A percentile compares a stretch with the other conserved stretches of the same genome.
These are phyloP conservation scores for Rhodotorula glutinis DNA, from an alignment of 1,284 basidiomycete genomes.

Conservation along the genomic window DNA sequence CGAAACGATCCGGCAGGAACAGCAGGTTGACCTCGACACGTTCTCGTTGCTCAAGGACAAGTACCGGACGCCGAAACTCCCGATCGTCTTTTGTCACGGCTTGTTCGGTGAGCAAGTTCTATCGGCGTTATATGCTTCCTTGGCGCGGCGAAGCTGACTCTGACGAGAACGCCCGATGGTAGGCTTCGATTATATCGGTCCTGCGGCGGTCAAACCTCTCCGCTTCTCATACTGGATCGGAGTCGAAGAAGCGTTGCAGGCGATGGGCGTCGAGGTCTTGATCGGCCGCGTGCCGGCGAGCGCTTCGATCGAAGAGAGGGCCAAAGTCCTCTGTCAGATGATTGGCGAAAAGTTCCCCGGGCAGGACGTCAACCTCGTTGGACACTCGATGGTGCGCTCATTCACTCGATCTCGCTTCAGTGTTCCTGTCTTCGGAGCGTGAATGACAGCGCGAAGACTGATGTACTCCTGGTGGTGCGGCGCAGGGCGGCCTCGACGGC, in stretches of 20 bases:
- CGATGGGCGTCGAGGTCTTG: conserved; percentile 83
- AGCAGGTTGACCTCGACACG: conserved; percentile 33
- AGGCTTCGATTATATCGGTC: conserved; percentile 46
- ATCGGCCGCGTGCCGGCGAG: conserved; percentile 83
- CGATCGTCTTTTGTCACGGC: conserved; percentile 90
- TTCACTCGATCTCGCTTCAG: no score
- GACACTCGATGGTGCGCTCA: conserved; percentile 84
- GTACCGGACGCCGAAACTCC: conserved; percentile 72
- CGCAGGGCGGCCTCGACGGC: conserved; percentile 84
- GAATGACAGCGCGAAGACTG: no score
- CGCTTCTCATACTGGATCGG: conserved; percentile 93
- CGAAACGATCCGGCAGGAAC: conserved; percentile 22
- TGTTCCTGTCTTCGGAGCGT: no score
- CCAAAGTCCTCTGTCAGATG: conserved; percentile 74
- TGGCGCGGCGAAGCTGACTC: conserved; percentile 15
- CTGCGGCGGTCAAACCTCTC: conserved; percentile 65
- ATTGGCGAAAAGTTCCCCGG: conserved; percentile 77
- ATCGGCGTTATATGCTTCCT: no score
- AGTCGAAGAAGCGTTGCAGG: conserved; percentile 82
- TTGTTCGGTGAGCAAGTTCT: conserved; percentile 79
- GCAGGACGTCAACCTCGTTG: conserved; percentile 79
- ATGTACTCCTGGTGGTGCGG: conserved; percentile 11
- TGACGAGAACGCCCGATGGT: conserved; percentile 49
- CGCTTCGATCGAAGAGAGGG: conserved; percentile 67
- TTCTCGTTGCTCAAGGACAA: conserved; percentile 54